These are phyloP conservation scores for Crepidotus variabilis DNA, from an alignment of 768 basidiomycete species.

Conservation along the genomic window DNA sequence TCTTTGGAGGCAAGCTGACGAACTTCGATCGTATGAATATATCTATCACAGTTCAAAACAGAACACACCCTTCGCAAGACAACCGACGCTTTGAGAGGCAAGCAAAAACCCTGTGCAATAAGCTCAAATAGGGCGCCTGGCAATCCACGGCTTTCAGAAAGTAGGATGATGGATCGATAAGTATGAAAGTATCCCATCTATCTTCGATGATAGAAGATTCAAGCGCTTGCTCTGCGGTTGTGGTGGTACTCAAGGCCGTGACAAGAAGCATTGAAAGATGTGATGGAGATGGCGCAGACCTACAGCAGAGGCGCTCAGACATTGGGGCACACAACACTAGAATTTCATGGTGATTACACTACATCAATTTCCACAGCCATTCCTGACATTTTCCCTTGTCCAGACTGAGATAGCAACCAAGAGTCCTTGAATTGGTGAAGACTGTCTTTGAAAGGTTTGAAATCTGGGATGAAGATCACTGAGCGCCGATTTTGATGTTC, in stretches of 20 bases:
- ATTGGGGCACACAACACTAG: constrained; percentile 4
- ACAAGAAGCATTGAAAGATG: constrained; percentile 54
- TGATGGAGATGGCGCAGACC: constrained; percentile 60
- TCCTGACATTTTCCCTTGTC: constrained; percentile 30
- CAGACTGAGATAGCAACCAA: constrained; percentile 44
- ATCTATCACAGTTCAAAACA: constrained; percentile 1
- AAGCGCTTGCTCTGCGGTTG: constrained; percentile 14
- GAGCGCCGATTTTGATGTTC: constrained; percentile 26
- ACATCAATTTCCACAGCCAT: constrained; percentile 44
- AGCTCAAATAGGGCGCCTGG: constrained; percentile 37
- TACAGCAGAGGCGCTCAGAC: constrained; percentile 21
- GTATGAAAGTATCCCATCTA: constrained; percentile 36
- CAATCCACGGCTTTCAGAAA: constrained; percentile 26
- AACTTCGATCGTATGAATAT: constrained; percentile 15
- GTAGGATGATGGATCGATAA: constrained; percentile 60
- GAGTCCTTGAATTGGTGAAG: constrained; percentile 50
- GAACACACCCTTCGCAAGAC: constrained; percentile 1
- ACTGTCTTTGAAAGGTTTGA: constrained; percentile 30
- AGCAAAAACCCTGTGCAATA: constrained; percentile 45
- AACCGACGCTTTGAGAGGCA: constrained; percentile 29
- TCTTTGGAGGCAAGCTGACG: constrained; percentile 6
- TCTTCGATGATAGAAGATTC: constrained; percentile 23
- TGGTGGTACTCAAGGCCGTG: constrained; percentile 34
- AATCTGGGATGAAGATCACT: constrained; percentile 54
- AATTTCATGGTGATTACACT: constrained; percentile 41